Conservation (phyloP, 169 alveolate genomes). For the Plasmodium yoelii region DNA sequence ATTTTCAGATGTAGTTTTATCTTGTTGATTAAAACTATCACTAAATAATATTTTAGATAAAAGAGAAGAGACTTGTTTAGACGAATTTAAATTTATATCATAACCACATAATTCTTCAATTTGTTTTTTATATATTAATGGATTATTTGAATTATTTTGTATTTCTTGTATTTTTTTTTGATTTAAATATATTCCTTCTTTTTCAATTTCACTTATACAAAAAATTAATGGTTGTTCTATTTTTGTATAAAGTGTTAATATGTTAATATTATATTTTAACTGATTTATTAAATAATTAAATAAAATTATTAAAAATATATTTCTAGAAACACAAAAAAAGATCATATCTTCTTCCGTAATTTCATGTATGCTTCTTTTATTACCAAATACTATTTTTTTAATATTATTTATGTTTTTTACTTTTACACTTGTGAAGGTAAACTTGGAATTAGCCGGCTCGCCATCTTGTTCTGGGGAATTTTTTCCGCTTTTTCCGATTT, state of each 20-base stretch:
- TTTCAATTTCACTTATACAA: conserved; percentile 68
- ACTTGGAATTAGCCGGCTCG: not conserved
- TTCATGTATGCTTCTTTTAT: conserved; percentile 62
- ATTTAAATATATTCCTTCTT: conserved; percentile 60
- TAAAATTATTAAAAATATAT: conserved; percentile 27
- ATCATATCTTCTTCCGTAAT: conserved; percentile 74
- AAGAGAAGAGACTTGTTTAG: conserved; percentile 71
- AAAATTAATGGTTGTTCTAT: conserved; percentile 68
- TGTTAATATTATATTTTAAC: conserved; percentile 20
- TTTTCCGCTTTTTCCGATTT: not conserved
- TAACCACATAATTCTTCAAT: conserved; percentile 53
- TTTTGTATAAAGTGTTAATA: conserved; percentile 44
- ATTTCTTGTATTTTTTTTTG: conserved; percentile 64
- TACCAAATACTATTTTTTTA: conserved; percentile 61
- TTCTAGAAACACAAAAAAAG: conserved; percentile 45
- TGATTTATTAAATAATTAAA: conserved; percentile 29
- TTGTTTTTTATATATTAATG: conserved; percentile 49
- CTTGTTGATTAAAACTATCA: no score
- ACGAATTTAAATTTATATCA: conserved; percentile 69
- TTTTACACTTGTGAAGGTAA: conserved; percentile 22
- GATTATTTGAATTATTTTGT: conserved; percentile 50
- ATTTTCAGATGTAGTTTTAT: no score
- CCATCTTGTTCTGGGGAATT: no score
- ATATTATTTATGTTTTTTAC: conserved; percentile 18
- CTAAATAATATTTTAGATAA: not conserved